Percentiles rank a stretch among this genome's conserved stretches.
Evolutionary conservation across 495 filamentous ascomycete species (phyloP).

Genomic region (Talaromyces borbonicus): DNA sequence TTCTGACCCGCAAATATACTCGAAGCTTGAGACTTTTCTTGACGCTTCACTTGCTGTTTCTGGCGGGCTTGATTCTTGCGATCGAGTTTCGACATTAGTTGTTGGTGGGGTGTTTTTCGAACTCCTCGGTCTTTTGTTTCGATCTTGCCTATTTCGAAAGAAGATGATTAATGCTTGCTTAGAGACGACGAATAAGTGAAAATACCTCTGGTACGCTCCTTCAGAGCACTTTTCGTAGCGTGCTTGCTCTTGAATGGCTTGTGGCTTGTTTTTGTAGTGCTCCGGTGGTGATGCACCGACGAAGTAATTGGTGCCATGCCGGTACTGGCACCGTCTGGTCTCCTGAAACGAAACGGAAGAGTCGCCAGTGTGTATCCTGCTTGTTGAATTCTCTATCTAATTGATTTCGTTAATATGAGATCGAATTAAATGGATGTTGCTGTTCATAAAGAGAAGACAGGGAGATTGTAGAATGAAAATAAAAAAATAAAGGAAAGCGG

Average conservation of each 20-base stretch:
- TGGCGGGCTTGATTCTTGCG: constrained; percentile 89
- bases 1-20: constrained; percentile 76
- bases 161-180: constrained; percentile 9
- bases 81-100: constrained; percentile 94
- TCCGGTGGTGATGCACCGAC: constrained; percentile 72
- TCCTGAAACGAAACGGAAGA: constrained; percentile 83
- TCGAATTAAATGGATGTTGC: neutral
- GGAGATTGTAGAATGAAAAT: constrained; percentile 7
- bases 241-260: constrained; percentile 89
- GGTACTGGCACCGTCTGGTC: constrained; percentile 53
- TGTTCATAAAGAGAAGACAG: neutral
- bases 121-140: constrained; percentile 46
- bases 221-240: constrained; percentile 76
- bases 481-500: constrained; percentile 6
- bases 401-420: neutral
- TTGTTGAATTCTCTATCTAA: too few species aligned
- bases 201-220: constrained; percentile 72
- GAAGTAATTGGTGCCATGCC: constrained; percentile 35
- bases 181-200: too few species aligned
- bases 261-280: constrained; percentile 73
- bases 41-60: constrained; percentile 67
- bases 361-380: too few species aligned
- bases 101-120: constrained; percentile 86
- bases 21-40: constrained; percentile 61
- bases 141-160: constrained; percentile 49